Percentiles rank a stretch among this genome's conserved stretches.
Conservation (phyloP, 164 flowering plant genomes). For the Protea cynaroides region DNA sequence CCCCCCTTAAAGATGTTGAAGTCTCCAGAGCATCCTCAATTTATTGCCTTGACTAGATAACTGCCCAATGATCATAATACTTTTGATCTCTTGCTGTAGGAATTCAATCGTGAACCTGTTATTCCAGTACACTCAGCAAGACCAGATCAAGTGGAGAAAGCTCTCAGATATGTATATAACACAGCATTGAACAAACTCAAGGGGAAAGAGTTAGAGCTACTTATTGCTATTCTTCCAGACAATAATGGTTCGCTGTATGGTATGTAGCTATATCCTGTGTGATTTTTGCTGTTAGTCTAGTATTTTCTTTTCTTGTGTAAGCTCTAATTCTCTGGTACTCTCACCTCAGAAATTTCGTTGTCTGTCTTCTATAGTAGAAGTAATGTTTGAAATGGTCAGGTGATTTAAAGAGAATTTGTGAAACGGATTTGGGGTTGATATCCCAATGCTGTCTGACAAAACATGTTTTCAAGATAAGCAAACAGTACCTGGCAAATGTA, state of each 20-base stretch:
- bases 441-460: slow-evolving; percentile 55
- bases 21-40: background rate
- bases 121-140: slow-evolving; percentile 38
- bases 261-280: slow-evolving; percentile 10
- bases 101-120: slow-evolving; percentile 49
- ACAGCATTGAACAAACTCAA: slow-evolving; percentile 33
- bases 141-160: slow-evolving; percentile 55
- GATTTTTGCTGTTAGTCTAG: background rate
- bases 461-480: slow-evolving; percentile 32
- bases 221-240: slow-evolving; percentile 46
- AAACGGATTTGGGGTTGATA: slow-evolving; percentile 47
- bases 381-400: slow-evolving; percentile 23
- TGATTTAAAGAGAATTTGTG: slow-evolving; percentile 49
- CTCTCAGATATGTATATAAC: slow-evolving; percentile 34
- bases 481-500: slow-evolving; percentile 46
- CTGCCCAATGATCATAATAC: background rate
- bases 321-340: background rate
- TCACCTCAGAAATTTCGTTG: too few relatives aligned
- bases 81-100: slow-evolving; percentile 22
- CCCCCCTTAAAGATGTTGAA: background rate
- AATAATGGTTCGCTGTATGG: slow-evolving; percentile 55
- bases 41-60: background rate
- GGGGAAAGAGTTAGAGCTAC: slow-evolving; percentile 44
- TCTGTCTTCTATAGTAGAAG: too few relatives aligned
- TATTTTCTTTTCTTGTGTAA: background rate